Evolutionary conservation across 164 flowering plant genomes (phyloP), one percentile per base, ranked within the genome.

Genomic region (Stephania yunnanensis): DNA sequence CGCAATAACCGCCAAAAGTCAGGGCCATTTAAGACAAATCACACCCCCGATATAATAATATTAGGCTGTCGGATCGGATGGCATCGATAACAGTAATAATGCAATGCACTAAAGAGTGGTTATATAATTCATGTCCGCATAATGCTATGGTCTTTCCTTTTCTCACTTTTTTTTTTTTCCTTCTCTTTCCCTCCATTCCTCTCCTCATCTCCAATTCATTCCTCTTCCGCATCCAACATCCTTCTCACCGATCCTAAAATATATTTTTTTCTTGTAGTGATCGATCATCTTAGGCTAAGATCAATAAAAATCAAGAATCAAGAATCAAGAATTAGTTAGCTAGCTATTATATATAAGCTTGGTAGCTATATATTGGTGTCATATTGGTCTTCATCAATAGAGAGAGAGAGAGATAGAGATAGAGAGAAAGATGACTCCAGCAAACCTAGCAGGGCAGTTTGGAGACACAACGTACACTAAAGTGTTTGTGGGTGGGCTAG

Each of bases 381-480:
- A 36, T 36, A 36, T 36, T 36, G 42, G 42, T 36, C 42, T 36
- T 36, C 42, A 25, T 25, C 25, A 25, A 25, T 25, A 67, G 36
- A 42, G 75, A 72, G n/a, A 66, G 66, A 48, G 45, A 25, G 20
- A 69, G 53, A 52, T 10, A 29, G 36, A 50, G 72, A 6, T 20
- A 42, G 45, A 75, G 73, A 68, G n/a, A n/a, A n/a, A n/a, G 31
- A 86, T 86, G 90, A 82, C 87, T 83, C 86, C 92, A 73, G 85
- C 87, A 19, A 83, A 82, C 68, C 19, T 83, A 73, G 84, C 84
- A 55, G 81, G 84, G 29, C 93, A 87, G 79, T 90, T 92, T 75
- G 98, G 97, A 31, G 98, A 94, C 70, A 94, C 98, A 36, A 94
- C 98, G 1, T 90, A 88, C 83, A 94, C 98, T 12, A 94, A 94